phyloP scores from a whole-genome alignment of 2,329 filamentous ascomycete species.

The Pseudocercospora cruenta region DNA sequence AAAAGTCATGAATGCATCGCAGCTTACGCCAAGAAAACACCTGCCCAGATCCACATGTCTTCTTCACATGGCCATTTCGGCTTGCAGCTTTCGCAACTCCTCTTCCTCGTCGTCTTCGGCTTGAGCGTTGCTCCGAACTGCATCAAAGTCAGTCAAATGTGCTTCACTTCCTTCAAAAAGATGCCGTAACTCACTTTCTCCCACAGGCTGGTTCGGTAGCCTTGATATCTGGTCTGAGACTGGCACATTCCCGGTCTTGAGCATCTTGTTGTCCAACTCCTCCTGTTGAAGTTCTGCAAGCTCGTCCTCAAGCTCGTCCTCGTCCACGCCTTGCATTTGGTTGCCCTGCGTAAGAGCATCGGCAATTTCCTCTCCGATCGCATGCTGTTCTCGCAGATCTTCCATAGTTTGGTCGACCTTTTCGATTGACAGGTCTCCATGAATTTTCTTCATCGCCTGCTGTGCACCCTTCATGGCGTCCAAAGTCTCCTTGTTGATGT shows the following conservation, averaged over 20 bases:
- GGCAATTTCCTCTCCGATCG: conserved; percentile 89
- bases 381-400: conserved; percentile 86
- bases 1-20: conserved; percentile 13
- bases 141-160: conserved; percentile 12
- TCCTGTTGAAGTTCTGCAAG: conserved; percentile 88
- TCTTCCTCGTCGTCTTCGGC: conserved; percentile 88
- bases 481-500: conserved; percentile 97
- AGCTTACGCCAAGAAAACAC: conserved; percentile 21
- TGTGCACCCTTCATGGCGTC: conserved; percentile 91
- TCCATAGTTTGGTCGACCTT: conserved; percentile 97
- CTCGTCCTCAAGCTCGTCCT: conserved; percentile 82
- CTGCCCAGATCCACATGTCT: background rate
- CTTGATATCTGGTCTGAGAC: conserved; percentile 76
- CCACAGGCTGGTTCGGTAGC: conserved; percentile 73
- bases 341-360: conserved; percentile 75
- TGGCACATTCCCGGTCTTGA: conserved; percentile 83
- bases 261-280: conserved; percentile 88
- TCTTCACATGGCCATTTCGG: conserved; percentile 90
- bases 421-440: conserved; percentile 86
- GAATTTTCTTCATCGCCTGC: conserved; percentile 89
- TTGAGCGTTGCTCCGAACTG: conserved; percentile 50
- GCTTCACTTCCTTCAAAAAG: conserved; percentile 44
- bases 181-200: conserved; percentile 67
- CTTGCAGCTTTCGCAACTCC: conserved; percentile 88
- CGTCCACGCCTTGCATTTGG: conserved; percentile 74